Percentiles rank a stretch among this genome's conserved stretches.
phyloP scores from a whole-genome alignment of 169 alveolate genomes.

The Eimeria praecox region DNA sequence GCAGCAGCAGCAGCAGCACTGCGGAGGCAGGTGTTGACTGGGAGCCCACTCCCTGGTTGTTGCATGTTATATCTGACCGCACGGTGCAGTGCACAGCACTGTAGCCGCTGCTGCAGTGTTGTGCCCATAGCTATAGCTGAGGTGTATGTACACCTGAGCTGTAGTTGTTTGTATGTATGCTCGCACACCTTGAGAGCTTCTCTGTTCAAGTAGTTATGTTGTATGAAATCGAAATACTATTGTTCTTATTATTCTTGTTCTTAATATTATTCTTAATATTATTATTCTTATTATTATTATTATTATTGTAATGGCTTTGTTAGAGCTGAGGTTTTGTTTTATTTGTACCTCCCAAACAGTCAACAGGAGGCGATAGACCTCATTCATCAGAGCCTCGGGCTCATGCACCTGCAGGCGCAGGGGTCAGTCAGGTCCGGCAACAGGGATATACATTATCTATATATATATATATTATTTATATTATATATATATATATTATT shows the following conservation, averaged over 20 bases:
- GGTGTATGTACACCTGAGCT: neutral
- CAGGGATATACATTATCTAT: too few species aligned
- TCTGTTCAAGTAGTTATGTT: neutral
- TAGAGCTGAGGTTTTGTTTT: conserved; percentile 36
- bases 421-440: neutral
- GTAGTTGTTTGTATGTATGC: neutral
- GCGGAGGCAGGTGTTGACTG: conserved; percentile 46
- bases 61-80: conserved; percentile 34
- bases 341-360: neutral
- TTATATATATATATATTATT: too few species aligned
- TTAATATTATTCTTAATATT: too few species aligned
- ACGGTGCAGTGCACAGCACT: conserved; percentile 46
- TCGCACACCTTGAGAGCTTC: neutral
- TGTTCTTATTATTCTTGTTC: too few species aligned
- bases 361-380: neutral
- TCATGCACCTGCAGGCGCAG: conserved; percentile 21
- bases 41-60: conserved; percentile 55
- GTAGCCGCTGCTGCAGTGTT: neutral
- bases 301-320: neutral
- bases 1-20: conserved; percentile 25
- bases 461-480: too few species aligned
- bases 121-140: too few species aligned
- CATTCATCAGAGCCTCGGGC: neutral
- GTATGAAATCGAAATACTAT: too few species aligned
- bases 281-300: too few species aligned